Evolutionary conservation across 805 yeast species (phyloP).

Genomic region (Crinitomyces ghanaensis): DNA sequence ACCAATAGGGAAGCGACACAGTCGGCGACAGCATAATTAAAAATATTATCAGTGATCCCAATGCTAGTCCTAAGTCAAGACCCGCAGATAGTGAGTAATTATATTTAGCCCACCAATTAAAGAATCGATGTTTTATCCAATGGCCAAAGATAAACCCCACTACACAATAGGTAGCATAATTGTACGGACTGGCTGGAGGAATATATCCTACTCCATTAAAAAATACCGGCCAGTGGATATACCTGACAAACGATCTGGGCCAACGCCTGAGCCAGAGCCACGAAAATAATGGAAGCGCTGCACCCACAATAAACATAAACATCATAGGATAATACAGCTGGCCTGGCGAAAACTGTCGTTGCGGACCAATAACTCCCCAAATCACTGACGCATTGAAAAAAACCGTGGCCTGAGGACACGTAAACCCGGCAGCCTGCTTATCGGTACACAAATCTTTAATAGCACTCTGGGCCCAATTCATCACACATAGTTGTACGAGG

Average conservation of each 20-base stretch:
- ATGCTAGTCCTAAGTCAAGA: conserved; percentile 55
- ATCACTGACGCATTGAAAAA: conserved; percentile 46
- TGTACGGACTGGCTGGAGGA: conserved; percentile 68
- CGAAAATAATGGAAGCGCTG: conserved; percentile 32
- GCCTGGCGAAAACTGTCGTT: conserved; percentile 38
- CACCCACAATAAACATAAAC: conserved; percentile 53
- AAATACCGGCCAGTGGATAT: conserved; percentile 58
- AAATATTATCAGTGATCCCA: conserved; percentile 48
- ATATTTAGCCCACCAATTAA: conserved; percentile 69
- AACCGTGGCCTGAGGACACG: conserved; percentile 35
- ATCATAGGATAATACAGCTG: conserved; percentile 42
- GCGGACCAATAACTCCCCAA: conserved; percentile 61
- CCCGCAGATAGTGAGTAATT: conserved; percentile 58
- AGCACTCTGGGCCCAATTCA: conserved; percentile 32
- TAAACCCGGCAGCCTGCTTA: conserved; percentile 34
- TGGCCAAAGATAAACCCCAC: conserved; percentile 49
- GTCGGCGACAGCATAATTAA: conserved; percentile 37
- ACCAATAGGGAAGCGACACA: conserved; percentile 39
- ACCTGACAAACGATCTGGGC: conserved; percentile 32
- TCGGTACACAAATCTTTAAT: conserved; percentile 33
- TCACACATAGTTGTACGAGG: conserved; percentile 32
- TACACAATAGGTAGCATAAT: conserved; percentile 44
- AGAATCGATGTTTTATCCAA: conserved; percentile 42
- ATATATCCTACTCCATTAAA: conserved; percentile 48
- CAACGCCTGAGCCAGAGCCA: conserved; percentile 29